Percentiles rank a stretch among this genome's conserved stretches.
phyloP scores from a whole-genome alignment of 352 stramenopile genomes.

The Globisporangium mamillatum region DNA sequence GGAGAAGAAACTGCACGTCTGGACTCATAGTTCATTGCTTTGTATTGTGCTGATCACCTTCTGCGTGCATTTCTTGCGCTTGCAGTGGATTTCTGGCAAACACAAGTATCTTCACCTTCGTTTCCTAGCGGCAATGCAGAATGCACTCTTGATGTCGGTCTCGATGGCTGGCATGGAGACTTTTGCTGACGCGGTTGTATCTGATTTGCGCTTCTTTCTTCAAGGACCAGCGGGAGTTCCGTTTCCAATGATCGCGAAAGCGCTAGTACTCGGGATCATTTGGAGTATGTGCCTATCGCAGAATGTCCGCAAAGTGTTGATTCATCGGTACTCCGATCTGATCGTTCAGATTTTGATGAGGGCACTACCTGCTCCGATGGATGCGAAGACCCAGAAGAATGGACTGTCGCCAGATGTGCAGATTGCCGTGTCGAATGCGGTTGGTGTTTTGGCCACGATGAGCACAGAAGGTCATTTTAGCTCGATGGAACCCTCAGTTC shows the following conservation, averaged over 20 bases:
- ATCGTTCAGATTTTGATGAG: background rate
- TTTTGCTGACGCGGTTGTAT: background rate
- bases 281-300: conserved; percentile 4
- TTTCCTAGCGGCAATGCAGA: conserved; percentile 1
- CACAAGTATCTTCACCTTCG: conserved; percentile 7
- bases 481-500: background rate
- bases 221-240: background rate
- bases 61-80: background rate
- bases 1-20: background rate
- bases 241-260: background rate
- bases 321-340: background rate
- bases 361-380: background rate
- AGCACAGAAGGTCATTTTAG: background rate
- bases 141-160: background rate
- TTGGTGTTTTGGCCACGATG: conserved; percentile 4
- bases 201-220: background rate
- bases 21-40: background rate
- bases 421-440: background rate
- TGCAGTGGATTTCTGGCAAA: background rate
- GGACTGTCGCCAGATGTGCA: background rate
- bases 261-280: conserved; percentile 4
- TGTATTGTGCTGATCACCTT: background rate
- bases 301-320: background rate
- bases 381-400: background rate
- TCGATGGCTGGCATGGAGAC: background rate